Evolutionary conservation across 2,329 filamentous ascomycete genomes (phyloP), one percentile per base, ranked within the genome.

Genomic region (Gaeumannomyces sp.): DNA sequence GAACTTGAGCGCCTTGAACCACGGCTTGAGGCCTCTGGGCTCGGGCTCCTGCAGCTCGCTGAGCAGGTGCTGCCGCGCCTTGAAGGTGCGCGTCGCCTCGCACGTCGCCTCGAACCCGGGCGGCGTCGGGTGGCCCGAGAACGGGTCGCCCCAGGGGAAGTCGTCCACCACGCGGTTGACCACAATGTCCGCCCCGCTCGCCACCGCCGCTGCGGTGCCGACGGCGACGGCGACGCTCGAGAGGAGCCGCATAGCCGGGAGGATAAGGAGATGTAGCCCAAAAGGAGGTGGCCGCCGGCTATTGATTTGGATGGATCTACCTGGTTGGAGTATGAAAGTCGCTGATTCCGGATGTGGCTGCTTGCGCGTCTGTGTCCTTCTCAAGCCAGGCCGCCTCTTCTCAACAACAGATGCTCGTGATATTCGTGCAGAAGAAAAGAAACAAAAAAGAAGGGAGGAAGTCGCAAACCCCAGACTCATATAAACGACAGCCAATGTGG

Each of bases 71-170:
- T 81, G 78, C 10, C 67, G 66, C 3, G 78, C 79, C 4, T 66
- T 25, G 69, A 81, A 80, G 25, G 71, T 74, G 61, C 66, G 66
- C 50, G 71, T 68, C 27, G 72, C 72, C 35, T 75, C 72, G 70
- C 80, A 81, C 22, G 70, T 62, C 8, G 76, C 65, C 3, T 71
- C 67, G 68, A 77, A 79, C 22, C 64, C 64, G 38, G 70, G 66
- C 50, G 70, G 68, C 57, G 74, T 70, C 28, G 62, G 60, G 59
- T 69, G 62, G 10, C 69, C 68, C 6, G 66, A 63, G 72, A 80
- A 80, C 4, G 79, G 79, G 66, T 80, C 70, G 45, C 69, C 67
- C 78, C 78, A 81, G 62, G 72, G 69, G 68, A 80, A 81, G 67
- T 74, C 73, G 33, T 75, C 71, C 29, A 68, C 38, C 64, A 70